Evolutionary conservation across 148 eudicot species (phyloP).

Genomic region (Camellia lanceoleosa): DNA sequence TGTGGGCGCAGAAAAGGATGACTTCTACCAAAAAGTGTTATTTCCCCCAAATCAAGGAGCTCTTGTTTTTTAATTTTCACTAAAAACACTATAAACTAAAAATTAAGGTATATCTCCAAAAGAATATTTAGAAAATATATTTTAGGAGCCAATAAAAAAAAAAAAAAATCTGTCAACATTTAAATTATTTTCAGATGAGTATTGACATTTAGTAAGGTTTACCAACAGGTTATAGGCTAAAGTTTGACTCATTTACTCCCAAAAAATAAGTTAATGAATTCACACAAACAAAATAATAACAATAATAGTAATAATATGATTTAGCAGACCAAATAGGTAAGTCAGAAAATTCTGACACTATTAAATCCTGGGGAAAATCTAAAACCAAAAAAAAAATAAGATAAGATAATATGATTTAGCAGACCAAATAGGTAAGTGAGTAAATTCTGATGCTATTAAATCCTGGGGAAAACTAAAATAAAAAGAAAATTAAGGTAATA

Average conservation of each 20-base stretch:
- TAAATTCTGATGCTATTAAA: slow-evolving; percentile 7
- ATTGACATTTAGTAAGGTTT: not conserved
- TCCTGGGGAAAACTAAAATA: not conserved
- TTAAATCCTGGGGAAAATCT: not conserved
- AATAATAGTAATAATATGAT: not conserved
- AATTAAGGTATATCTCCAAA: not conserved
- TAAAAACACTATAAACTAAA: not conserved
- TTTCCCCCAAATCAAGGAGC: not conserved
- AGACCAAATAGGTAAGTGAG: not conserved
- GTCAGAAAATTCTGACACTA: slow-evolving; percentile 8
- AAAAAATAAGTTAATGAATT: not conserved
- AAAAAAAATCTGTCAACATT: not conserved
- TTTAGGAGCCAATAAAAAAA: not conserved
- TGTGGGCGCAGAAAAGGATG: not conserved
- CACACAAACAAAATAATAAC: not conserved
- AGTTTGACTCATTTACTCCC: not conserved
- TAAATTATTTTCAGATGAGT: not conserved
- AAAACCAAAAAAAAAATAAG: not conserved
- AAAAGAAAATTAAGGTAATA: not conserved
- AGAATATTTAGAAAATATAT: not conserved
- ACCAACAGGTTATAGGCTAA: not conserved
- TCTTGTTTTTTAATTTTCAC: not conserved
- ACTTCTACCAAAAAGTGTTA: not conserved
- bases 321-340: not conserved
- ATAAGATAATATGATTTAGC: not conserved